These are phyloP conservation scores for Mortierella alpina DNA, from an alignment of 192 early-diverging fungal genomes.

Conservation along the genomic window DNA sequence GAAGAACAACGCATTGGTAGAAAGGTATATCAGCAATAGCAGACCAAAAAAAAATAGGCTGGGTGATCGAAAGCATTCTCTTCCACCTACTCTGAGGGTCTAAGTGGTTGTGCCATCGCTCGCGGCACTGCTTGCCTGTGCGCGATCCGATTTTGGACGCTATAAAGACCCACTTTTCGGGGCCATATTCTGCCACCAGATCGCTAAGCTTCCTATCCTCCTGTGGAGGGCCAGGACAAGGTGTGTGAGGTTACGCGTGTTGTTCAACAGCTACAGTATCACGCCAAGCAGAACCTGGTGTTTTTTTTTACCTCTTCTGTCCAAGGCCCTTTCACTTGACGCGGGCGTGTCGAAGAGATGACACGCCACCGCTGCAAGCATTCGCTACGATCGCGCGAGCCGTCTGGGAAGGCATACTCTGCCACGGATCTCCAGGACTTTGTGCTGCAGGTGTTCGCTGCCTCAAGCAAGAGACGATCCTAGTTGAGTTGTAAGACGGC, in stretches of 20 bases:
- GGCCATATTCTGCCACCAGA: slow-evolving; percentile 41
- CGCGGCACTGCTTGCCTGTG: slow-evolving; percentile 50
- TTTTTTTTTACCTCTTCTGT: slow-evolving; percentile 35
- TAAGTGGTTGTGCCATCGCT: slow-evolving; percentile 48
- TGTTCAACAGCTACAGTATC: background rate
- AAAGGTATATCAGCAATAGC: no score
- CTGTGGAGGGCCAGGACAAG: slow-evolving; percentile 4
- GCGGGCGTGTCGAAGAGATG: slow-evolving; percentile 15
- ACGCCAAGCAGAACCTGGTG: no score
- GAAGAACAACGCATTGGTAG: background rate
- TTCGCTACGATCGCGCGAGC: slow-evolving; percentile 33
- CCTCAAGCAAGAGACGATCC: slow-evolving; percentile 33
- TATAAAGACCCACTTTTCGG: slow-evolving; percentile 54
- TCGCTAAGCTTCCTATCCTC: slow-evolving; percentile 42
- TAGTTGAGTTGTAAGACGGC: background rate
- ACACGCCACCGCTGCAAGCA: slow-evolving; percentile 43
- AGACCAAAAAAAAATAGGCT: no score
- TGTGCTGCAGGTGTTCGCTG: slow-evolving; percentile 24
- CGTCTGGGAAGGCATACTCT: slow-evolving; percentile 41
- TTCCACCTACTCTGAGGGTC: slow-evolving; percentile 40
- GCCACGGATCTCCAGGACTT: slow-evolving; percentile 41
- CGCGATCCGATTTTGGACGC: slow-evolving; percentile 49
- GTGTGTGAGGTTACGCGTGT: background rate
- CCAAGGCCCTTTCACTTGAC: slow-evolving; percentile 52
- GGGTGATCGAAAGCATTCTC: no score